Base-by-base conservation (phyloP, 2,329 filamentous ascomycete genomes). In the Aspergillus tubingensis region DNA sequence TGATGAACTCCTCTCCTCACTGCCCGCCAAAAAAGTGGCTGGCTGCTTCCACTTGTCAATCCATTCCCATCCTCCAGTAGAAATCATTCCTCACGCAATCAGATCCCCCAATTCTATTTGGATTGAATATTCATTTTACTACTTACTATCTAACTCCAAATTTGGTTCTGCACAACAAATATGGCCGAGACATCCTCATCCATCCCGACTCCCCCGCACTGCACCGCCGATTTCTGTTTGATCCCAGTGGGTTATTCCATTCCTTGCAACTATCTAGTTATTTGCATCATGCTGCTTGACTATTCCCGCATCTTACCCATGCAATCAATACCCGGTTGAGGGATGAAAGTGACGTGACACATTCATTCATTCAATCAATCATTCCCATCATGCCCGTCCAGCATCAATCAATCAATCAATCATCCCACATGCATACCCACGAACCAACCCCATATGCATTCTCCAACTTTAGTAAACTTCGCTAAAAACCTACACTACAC, bases 201-300 rank as follows among this genome's bases (percentile, higher is more conserved):
- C 6, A 72, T 77, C 52, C 71, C 74, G 43, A 94, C 91, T 1
- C 93, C 93, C 3, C 80, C 85, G 58, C 80, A 87, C 59, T 96
- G 91, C 78, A 91, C 89, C 57, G 93, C 90, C 60, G 93, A 97
- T 79, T 96, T 97, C 75, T 97, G 93, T 76, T 82, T 97, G 66
- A 89, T 97, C 62, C 93, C 93, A 2, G 88, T 91, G 72, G 62
- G 85, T 36, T 11, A 32, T 79, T 27, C 25, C 25, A 25, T 25
- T 25, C n/a, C 54, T 23, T 59, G 56, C 38, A 30, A 8, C 25
- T 39, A 21, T 21, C n/a, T n/a, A 19, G 25, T 30, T 5, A n/a
- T 17, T 23, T 25, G 50, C 50, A 39, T 52, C 50, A 52, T 52
- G 19, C 50, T 21, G 36, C 17, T 21, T 39, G 19, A 41, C 21